Evolutionary conservation across 495 filamentous ascomycete species (phyloP).

Genomic region (Thermothielavioides terrestris): DNA sequence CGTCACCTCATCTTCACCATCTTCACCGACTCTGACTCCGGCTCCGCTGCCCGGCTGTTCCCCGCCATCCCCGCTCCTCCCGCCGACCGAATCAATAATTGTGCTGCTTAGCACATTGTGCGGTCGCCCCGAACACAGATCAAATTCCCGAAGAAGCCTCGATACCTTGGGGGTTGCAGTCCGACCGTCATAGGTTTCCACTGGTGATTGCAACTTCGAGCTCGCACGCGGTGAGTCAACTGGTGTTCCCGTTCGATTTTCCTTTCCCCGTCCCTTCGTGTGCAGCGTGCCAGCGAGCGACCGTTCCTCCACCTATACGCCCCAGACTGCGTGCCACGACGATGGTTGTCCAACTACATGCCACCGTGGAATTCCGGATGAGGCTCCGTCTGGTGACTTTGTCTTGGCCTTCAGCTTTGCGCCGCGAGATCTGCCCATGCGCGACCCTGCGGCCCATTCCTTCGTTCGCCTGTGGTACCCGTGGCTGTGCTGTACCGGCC

Average conservation of each 20-base stretch:
- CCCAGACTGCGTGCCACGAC: slow-evolving; percentile 1
- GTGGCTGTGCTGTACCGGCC: not conserved
- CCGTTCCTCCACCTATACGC: not conserved
- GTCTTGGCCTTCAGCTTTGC: slow-evolving; percentile 6
- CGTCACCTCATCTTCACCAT: not conserved
- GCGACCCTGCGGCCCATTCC: slow-evolving; percentile 9
- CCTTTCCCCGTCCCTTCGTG: not conserved
- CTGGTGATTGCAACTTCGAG: no score
- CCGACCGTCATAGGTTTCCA: slow-evolving; percentile 3
- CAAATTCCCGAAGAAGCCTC: slow-evolving; percentile 3
- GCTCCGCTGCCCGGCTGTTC: not conserved
- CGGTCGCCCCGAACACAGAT: slow-evolving; percentile 2
- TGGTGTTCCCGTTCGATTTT: slow-evolving; percentile 5
- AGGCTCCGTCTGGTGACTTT: slow-evolving; percentile 18
- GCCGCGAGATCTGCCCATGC: slow-evolving; percentile 2
- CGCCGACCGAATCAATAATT: not conserved
- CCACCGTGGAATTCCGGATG: slow-evolving; percentile 10
- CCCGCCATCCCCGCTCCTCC: not conserved
- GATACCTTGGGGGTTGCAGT: slow-evolving; percentile 6
- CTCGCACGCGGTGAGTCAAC: slow-evolving; percentile 10
- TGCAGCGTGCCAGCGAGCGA: slow-evolving; percentile 3
- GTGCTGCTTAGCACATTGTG: slow-evolving; percentile 11
- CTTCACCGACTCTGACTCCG: not conserved
- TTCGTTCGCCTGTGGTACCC: slow-evolving; percentile 1
- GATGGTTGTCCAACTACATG: slow-evolving; percentile 8